These are phyloP conservation scores for Dichotomopilus funicola DNA, from an alignment of 2,329 filamentous ascomycete species.

Conservation along the genomic window DNA sequence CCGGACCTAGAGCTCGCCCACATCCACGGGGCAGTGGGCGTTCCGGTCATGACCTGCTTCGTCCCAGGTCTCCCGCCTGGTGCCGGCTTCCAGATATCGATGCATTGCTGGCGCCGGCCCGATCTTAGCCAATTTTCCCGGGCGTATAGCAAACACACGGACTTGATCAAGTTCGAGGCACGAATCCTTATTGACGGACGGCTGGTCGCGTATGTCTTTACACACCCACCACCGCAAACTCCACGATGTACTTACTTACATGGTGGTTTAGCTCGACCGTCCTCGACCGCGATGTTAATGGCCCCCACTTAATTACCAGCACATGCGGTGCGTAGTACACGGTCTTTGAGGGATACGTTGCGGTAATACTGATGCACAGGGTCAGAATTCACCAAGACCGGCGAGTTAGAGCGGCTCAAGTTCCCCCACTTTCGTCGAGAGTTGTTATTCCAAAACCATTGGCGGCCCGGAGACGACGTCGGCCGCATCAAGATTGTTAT, in stretches of 20 bases:
- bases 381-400: conserved; percentile 47
- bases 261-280: conserved; percentile 43
- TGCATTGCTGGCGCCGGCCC: conserved; percentile 66
- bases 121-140: conserved; percentile 51
- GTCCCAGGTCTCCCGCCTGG: conserved; percentile 56
- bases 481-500: conserved; percentile 73
- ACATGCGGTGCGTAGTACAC: conserved; percentile 33
- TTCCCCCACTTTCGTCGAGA: conserved; percentile 69
- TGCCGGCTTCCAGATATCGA: conserved; percentile 61
- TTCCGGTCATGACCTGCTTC: conserved; percentile 67
- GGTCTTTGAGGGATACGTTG: no score
- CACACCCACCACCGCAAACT: background rate
- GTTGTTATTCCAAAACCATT: conserved; percentile 61
- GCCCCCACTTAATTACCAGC: conserved; percentile 45
- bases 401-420: conserved; percentile 53
- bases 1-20: conserved; percentile 48
- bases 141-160: conserved; percentile 48
- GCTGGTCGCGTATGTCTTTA: conserved; percentile 46
- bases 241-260: conserved; percentile 1
- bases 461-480: conserved; percentile 63
- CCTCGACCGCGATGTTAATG: conserved; percentile 44
- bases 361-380: background rate
- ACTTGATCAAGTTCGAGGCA: conserved; percentile 56
- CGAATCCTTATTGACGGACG: conserved; percentile 63
- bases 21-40: conserved; percentile 39